Evolutionary conservation across 2,329 filamentous ascomycete genomes (phyloP), one percentile per base, ranked within the genome.

Genomic region (Hortaea werneckii): DNA sequence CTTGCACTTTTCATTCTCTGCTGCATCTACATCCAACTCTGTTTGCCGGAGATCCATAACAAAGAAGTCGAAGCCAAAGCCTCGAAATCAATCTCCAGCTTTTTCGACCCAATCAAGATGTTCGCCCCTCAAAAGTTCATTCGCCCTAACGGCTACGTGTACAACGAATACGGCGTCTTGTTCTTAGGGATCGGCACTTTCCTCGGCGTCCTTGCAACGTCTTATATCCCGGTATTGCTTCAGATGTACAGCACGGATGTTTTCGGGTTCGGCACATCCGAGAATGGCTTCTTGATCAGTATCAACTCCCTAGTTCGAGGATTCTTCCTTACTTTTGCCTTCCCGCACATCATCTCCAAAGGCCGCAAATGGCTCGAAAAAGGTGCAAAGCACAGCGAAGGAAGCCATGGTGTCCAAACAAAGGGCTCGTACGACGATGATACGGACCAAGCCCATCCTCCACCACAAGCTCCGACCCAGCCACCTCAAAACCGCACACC

Each of bases 171-270:
- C 26, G 81, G 82, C 1, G 72, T 83, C 0, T 63, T 82, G 3
- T 74, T 84, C 1, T 72, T 86, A 2, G 82, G 79, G 13, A 64
- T 71, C 0, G 82, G 82, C 1, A 79, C 83, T 1, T 86, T 84
- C 48, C 63, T 83, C 0, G 81, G 78, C 0, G 80, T 85, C 58
- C 69, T 85, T 1, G 81, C 82, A 0, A 85, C 82, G 0, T 80
- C 79, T 1, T 86, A 83, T 46, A 80, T 82, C 0, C 77, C 79
- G 0, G 69, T 77, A 0, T 65, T 86, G 8, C 62, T 74, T 0
- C 71, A 74, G 45, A 69, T 73, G 65, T 74, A 71, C 53, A 62
- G 67, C 5, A 72, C 70, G 0, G 65, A 70, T 27, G 58, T 65
- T 2, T 71, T 71, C 47, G 59, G 59, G 5, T 74, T 73, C 44